Evolutionary conservation across 225 moss, liverwort and hornwort species (phyloP).

Genomic region (Pseudisothecium myosuroides): DNA sequence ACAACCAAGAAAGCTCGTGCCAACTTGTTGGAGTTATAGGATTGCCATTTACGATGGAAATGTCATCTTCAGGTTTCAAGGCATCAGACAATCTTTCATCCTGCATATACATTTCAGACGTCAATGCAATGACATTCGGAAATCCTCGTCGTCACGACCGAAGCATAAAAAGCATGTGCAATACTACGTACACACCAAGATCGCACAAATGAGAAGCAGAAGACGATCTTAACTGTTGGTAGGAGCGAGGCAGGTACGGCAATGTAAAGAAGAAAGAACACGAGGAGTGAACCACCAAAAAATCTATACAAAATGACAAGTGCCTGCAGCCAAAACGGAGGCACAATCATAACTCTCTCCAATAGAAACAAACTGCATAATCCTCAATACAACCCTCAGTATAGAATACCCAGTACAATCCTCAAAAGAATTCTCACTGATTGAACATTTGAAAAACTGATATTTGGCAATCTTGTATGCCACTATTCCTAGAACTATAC

Average conservation of each 20-base stretch:
- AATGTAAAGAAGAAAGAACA: slow-evolving; percentile 44
- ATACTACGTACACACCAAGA: background rate
- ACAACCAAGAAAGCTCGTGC: slow-evolving; percentile 45
- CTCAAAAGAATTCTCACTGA: background rate
- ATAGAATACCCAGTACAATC: background rate
- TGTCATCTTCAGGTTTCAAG: slow-evolving; percentile 8
- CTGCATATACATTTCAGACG: slow-evolving; percentile 5
- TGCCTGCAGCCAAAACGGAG: slow-evolving; percentile 25
- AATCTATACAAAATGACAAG: slow-evolving; percentile 50
- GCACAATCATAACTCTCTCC: background rate
- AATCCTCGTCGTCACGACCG: background rate
- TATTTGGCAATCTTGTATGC: background rate
- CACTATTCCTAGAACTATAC: background rate
- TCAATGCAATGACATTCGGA: background rate
- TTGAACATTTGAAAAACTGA: background rate
- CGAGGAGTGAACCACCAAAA: slow-evolving; percentile 41
- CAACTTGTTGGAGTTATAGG: slow-evolving; percentile 20
- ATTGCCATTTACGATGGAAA: slow-evolving; percentile 1
- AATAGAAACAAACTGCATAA: background rate
- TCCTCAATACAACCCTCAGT: background rate
- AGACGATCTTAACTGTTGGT: slow-evolving; percentile 11
- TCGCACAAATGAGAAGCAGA: background rate
- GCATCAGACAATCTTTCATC: slow-evolving; percentile 15
- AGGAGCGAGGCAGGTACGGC: slow-evolving; percentile 20
- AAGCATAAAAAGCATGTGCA: background rate